Evolutionary conservation across 1,139 yeast species (phyloP).

Genomic region (Yamadazyma triangularis): DNA sequence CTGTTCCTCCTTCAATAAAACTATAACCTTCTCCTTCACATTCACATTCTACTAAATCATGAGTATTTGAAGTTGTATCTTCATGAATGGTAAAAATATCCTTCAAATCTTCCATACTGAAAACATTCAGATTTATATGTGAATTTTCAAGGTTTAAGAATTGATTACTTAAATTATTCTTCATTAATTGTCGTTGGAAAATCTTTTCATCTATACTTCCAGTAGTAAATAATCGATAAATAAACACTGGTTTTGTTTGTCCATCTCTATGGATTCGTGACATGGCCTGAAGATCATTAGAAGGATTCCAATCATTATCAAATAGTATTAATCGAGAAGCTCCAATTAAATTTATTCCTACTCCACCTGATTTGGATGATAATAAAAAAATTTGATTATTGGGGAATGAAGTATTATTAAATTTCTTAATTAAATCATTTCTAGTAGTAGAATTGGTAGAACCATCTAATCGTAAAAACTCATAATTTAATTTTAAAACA

Average conservation of each 20-base stretch:
- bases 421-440: constrained; percentile 60
- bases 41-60: constrained; percentile 72
- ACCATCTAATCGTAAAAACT: constrained; percentile 75
- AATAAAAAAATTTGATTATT: constrained; percentile 63
- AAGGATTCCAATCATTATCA: constrained; percentile 95
- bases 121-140: constrained; percentile 41
- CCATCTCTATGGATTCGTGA: constrained; percentile 95
- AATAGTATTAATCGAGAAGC: constrained; percentile 81
- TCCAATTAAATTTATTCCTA: constrained; percentile 85
- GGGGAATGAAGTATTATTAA: constrained; percentile 49
- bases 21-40: constrained; percentile 54
- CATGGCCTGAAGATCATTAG: constrained; percentile 92
- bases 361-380: constrained; percentile 93
- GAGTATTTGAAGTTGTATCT: constrained; percentile 66
- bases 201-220: constrained; percentile 96
- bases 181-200: constrained; percentile 87
- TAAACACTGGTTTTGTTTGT: constrained; percentile 70
- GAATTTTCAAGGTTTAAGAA: constrained; percentile 54
- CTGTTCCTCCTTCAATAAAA: constrained; percentile 2
- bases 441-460: constrained; percentile 66
- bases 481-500: constrained; percentile 45
- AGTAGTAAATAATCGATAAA: constrained; percentile 77
- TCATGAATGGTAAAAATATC: constrained; percentile 65
- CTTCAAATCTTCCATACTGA: constrained; percentile 60
- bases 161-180: constrained; percentile 72